Conservation (phyloP, 768 basidiomycete species). For the Rhodotorula babjevae region DNA sequence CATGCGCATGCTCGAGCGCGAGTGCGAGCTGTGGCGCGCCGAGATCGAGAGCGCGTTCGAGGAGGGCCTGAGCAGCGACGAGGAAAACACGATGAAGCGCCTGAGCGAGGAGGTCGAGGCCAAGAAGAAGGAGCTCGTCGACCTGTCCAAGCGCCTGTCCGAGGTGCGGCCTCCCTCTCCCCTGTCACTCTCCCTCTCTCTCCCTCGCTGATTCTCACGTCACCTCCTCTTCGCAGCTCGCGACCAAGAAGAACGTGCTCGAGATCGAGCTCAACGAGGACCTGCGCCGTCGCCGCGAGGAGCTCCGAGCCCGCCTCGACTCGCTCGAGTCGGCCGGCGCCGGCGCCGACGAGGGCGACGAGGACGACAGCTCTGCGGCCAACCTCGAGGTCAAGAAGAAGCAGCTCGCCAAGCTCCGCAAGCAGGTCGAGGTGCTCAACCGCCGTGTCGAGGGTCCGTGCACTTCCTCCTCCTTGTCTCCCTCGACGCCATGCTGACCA, state of each 20-base stretch:
- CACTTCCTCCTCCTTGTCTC: too few species aligned
- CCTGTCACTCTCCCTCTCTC: neutral
- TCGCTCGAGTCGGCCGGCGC: constrained; percentile 56
- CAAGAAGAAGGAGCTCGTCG: constrained; percentile 64
- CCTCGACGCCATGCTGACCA: neutral
- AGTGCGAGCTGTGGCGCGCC: constrained; percentile 57
- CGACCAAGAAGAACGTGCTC: constrained; percentile 68
- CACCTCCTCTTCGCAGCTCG: constrained; percentile 53
- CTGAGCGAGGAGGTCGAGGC: constrained; percentile 73
- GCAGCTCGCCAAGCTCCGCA: constrained; percentile 65
- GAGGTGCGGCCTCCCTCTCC: constrained; percentile 56
- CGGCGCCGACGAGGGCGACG: constrained; percentile 21
- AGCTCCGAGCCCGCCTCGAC: constrained; percentile 71
- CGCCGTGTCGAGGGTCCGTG: constrained; percentile 60
- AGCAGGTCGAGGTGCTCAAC: constrained; percentile 61
- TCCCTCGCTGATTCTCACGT: neutral
- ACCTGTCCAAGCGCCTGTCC: constrained; percentile 62
- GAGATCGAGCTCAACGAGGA: constrained; percentile 93
- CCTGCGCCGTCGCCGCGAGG: constrained; percentile 71
- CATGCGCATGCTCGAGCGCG: constrained; percentile 58
- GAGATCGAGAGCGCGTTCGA: constrained; percentile 74
- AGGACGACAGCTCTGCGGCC: constrained; percentile 54
- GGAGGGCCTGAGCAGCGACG: constrained; percentile 60
- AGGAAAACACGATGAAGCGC: constrained; percentile 61
- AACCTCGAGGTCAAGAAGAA: constrained; percentile 64